phyloP scores from a whole-genome alignment of 306 rosid species.

The Cucurbita ficifolia region DNA sequence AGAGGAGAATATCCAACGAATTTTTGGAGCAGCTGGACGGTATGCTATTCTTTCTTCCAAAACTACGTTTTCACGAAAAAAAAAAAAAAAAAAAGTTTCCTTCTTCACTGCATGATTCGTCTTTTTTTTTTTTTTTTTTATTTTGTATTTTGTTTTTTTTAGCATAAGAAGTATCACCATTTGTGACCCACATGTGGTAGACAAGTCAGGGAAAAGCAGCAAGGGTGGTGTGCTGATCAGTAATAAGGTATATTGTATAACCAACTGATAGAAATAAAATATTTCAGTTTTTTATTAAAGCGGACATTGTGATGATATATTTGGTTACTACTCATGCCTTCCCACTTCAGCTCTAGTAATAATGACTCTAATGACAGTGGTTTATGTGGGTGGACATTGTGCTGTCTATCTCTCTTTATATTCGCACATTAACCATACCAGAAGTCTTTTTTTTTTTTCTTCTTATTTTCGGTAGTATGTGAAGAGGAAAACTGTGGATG shows the following conservation, averaged over 20 bases:
- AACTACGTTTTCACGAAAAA: not conserved
- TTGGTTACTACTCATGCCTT: not conserved
- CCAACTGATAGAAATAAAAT: not conserved
- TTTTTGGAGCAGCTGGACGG: constrained; percentile 84
- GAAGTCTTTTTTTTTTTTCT: too few species aligned
- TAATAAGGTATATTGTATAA: constrained; percentile 38
- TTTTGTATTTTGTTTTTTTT: constrained; percentile 20
- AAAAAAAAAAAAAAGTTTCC: not conserved
- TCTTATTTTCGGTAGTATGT: not conserved
- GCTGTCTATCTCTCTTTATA: not conserved
- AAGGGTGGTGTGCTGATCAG: constrained; percentile 44
- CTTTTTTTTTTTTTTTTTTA: too few species aligned
- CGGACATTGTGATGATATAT: not conserved
- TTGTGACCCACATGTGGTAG: constrained; percentile 37
- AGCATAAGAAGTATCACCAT: constrained; percentile 56
- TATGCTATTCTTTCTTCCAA: constrained; percentile 16
- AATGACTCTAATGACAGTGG: not conserved
- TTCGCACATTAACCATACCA: not conserved
- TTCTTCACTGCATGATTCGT: not conserved
- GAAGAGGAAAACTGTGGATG: not conserved
- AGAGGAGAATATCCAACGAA: constrained; percentile 48
- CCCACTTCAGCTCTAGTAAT: not conserved
- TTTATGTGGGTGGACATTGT: not conserved
- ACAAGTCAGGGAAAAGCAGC: constrained; percentile 33
- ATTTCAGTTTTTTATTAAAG: not conserved